Percentiles rank a stretch among this genome's conserved stretches.
Evolutionary conservation across 2,329 filamentous ascomycete species (phyloP).

Genomic region (Zopfia rhizophila): DNA sequence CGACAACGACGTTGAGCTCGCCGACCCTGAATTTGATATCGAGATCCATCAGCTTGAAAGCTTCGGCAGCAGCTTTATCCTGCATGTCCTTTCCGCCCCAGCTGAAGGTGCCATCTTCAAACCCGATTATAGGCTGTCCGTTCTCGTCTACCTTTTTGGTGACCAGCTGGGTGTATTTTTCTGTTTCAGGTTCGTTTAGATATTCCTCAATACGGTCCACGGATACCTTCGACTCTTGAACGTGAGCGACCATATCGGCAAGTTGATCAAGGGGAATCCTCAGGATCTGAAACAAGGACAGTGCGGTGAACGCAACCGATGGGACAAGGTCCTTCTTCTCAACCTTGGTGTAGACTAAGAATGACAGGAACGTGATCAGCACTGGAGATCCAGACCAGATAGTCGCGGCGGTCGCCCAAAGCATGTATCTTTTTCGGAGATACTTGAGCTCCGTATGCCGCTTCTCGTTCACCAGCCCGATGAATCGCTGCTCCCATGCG

Average conservation of each 20-base stretch:
- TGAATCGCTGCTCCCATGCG: slow-evolving; percentile 95
- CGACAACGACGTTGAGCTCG: slow-evolving; percentile 90
- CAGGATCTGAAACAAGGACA: slow-evolving; percentile 94
- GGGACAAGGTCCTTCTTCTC: slow-evolving; percentile 91
- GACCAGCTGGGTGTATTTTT: slow-evolving; percentile 89
- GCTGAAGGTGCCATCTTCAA: slow-evolving; percentile 84
- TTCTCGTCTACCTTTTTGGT: slow-evolving; percentile 74
- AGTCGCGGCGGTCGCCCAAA: slow-evolving; percentile 92
- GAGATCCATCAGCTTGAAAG: slow-evolving; percentile 82
- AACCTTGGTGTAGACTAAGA: slow-evolving; percentile 89
- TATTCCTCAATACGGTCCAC: slow-evolving; percentile 97
- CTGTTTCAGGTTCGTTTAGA: slow-evolving; percentile 90
- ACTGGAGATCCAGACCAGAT: slow-evolving; percentile 97
- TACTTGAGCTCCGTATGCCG: slow-evolving; percentile 80
- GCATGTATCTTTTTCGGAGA: slow-evolving; percentile 82
- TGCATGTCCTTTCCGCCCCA: slow-evolving; percentile 75
- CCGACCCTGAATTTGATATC: slow-evolving; percentile 85
- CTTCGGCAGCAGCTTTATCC: slow-evolving; percentile 69
- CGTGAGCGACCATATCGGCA: slow-evolving; percentile 98
- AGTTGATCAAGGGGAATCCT: slow-evolving; percentile 94
- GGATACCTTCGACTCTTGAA: slow-evolving; percentile 96
- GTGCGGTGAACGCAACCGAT: slow-evolving; percentile 93
- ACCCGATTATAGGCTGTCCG: slow-evolving; percentile 80
- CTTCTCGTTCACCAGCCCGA: slow-evolving; percentile 88
- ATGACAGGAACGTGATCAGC: slow-evolving; percentile 95